Percentiles rank a stretch among this genome's conserved stretches.
Conservation (phyloP, 2,329 filamentous ascomycete genomes). For the Fusarium sp. region DNA sequence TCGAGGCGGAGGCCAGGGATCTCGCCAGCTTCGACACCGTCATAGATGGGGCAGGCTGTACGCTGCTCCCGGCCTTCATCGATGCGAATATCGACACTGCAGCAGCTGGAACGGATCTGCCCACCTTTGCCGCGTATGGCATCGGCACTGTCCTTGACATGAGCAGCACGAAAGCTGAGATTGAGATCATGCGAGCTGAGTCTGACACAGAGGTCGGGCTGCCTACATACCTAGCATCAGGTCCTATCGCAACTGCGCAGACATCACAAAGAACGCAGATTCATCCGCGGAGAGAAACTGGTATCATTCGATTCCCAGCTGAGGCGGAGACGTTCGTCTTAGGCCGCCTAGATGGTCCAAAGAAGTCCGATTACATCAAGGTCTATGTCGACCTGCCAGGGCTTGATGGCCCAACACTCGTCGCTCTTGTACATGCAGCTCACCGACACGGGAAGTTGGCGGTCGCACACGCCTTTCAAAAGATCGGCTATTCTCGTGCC, state of each 20-base stretch:
- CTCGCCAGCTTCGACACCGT: neutral
- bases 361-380: neutral
- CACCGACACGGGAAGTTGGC: neutral
- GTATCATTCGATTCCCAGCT: neutral
- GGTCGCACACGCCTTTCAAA: neutral
- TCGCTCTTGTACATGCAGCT: neutral
- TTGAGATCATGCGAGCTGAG: conserved; percentile 15
- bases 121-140: conserved; percentile 13
- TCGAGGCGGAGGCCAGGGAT: neutral
- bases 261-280: neutral
- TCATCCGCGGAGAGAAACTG: neutral
- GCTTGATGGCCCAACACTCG: neutral
- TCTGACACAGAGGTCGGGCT: neutral
- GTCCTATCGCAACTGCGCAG: conserved; percentile 14
- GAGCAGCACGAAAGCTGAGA: conserved; percentile 26
- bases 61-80: conserved; percentile 32
- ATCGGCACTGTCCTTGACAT: conserved; percentile 33
- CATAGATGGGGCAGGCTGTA: conserved; percentile 55
- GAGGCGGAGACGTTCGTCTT: neutral
- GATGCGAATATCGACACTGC: conserved; percentile 29
- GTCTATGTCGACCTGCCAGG: neutral
- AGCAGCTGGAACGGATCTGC: neutral
- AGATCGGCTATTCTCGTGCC: neutral
- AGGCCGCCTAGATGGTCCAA: neutral
- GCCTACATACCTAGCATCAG: conserved; percentile 29